Evolutionary conservation across 441 rosid species (phyloP), one percentile per base, ranked within the genome.

Genomic region (Daphne laureola): DNA sequence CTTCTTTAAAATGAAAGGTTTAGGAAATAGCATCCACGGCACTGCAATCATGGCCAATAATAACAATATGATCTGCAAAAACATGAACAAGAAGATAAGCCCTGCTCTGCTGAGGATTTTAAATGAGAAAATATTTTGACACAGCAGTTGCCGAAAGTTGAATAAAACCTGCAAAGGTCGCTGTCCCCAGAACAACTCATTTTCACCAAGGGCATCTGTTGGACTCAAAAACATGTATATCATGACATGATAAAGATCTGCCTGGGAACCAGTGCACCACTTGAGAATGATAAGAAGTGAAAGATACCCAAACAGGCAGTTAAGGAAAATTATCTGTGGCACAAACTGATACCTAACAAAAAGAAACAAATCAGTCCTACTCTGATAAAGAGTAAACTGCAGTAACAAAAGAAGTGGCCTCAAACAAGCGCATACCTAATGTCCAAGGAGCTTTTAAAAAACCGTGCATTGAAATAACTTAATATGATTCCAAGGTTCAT

Each of bases 1-100:
- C 70, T 81, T 94, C 76, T 82, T 94, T 71, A 90, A 77, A 60
- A 93, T 82, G 65, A 94, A 86, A 46, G 99, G 98, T 71, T 94
- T 94, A 17, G 99, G 98, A 74, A 94, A 76, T 54, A 94, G 90
- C 99, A 94, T 94, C 98, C 98, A 94, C 17, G 99, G 99, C 51
- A 90, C 94, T 17, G 99, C 94, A 68, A 84, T 47, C 57, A 88
- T 4, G 5, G 96, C 98, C 78, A 74, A 61, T 65, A 93, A 85
- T 76, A 93, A 60, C 71, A 93, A 73, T 51, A 90, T 1, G 60
- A 93, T 85, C 99, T 93, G 96, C 78, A 67, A 63, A 63, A 66
- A 23, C 9, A 17, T 74, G 45, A 45, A 76, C 59, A 48, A 61
- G 55, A 48, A 61, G 55, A 38, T 43, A 44, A 58, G 55, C 27